Conservation (phyloP, 305 asterid species). For the Euphrasia arctica region DNA sequence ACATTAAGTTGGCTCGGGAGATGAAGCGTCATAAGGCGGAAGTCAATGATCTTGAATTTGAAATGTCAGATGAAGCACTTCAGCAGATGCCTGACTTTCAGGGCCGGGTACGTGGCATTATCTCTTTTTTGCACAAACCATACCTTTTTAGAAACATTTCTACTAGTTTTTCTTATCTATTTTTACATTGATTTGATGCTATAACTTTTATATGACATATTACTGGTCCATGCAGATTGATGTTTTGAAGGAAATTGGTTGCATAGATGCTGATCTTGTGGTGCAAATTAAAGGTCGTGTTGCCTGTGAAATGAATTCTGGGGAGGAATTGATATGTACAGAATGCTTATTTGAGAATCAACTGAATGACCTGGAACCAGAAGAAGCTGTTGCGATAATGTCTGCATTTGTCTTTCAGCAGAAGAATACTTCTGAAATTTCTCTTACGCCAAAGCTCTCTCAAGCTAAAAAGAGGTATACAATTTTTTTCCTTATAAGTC, state of each 20-base stretch:
- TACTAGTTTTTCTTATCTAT: conserved; percentile 12
- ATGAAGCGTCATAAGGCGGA: conserved; percentile 62
- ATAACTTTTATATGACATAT: conserved; percentile 26
- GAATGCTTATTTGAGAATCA: conserved; percentile 98
- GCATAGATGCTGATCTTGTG: conserved; percentile 86
- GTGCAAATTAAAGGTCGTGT: conserved; percentile 99
- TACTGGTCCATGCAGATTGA: conserved; percentile 67
- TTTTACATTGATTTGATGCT: conserved; percentile 15
- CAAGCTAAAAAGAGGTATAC: conserved; percentile 71
- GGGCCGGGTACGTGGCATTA: conserved; percentile 78
- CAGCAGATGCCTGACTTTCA: conserved; percentile 98
- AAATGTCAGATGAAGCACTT: conserved; percentile 99
- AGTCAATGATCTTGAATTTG: conserved; percentile 66
- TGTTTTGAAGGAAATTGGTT: conserved; percentile 88
- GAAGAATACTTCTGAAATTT: conserved; percentile 77
- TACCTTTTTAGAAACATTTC: not conserved
- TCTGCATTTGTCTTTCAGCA: conserved; percentile 99
- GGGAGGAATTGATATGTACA: conserved; percentile 96
- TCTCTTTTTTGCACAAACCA: conserved; percentile 20
- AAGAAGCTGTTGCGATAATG: conserved; percentile 99
- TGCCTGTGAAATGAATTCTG: conserved; percentile 99
- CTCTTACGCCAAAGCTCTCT: conserved; percentile 85
- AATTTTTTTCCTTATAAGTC: conserved; percentile 17
- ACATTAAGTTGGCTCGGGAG: conserved; percentile 75
- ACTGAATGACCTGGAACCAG: conserved; percentile 92